Evolutionary conservation across 345 rosid genomes (phyloP), one percentile per base, ranked within the genome.

Genomic region (Geranium brycei): DNA sequence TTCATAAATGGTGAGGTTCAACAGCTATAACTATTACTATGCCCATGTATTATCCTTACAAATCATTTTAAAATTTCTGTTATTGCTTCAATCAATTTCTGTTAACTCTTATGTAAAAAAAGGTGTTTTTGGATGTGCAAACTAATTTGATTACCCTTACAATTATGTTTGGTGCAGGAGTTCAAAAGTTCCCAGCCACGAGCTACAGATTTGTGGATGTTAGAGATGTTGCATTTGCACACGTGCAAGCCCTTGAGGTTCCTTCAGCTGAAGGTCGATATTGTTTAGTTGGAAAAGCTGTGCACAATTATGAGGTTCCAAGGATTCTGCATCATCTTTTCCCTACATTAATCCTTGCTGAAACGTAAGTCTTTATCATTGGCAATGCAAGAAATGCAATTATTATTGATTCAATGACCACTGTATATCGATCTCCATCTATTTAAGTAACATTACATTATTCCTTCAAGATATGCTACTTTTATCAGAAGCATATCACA

Each of bases 1-100:
- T 23, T 69, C 57, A 65, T 68, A 19, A 68, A 74, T 3, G 81
- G 81, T 76, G 76, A 3, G n/a, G 28, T 7, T 28, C 40, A 31
- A 0, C 41, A 35, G 3, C 41, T 35, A 17, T 19, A 1, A 31
- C 13, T 17, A 19, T 31, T 31, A 59, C 15, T 5, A 35, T 19
- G 2, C 8, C 28, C 6, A 41, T 15, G 4, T 5, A 10, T 41
- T 19, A 5, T 17, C 23, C 17, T 17, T 6, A 19, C n/a, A 19
- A 12, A 47, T 17, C 19, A 51, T 8, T 18, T 17, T 19, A 12
- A 17, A 28, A 35, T 4, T 35, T 35, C 41, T 3, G 41, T 4
- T 35, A 35, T 35, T 35, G 41, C 41, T 35, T 35, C 41, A 35
- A 3, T 23, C 28, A 23, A 23, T 23, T 23, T 0, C 28, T 2